These are phyloP conservation scores for Phaeophleospora eucalypticola DNA, from an alignment of 2,329 filamentous ascomycete genomes.

Conservation along the genomic window DNA sequence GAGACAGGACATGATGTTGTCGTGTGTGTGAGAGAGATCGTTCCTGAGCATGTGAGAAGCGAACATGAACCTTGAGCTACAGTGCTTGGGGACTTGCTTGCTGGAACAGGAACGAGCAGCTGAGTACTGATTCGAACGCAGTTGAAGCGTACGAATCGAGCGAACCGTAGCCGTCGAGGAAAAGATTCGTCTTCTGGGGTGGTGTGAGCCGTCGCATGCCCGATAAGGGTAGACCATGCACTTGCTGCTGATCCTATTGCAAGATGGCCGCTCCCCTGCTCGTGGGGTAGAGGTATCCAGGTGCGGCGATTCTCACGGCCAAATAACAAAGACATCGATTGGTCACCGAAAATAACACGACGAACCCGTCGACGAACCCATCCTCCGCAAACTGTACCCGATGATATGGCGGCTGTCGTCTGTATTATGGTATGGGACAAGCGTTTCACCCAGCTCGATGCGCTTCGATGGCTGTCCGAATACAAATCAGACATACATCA, in stretches of 20 bases:
- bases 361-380: neutral
- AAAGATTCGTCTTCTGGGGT: neutral
- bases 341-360: neutral
- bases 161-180: too few species aligned
- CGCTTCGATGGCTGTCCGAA: constrained; percentile 1
- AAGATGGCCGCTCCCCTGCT: neutral
- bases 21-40: too few species aligned
- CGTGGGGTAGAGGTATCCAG: neutral
- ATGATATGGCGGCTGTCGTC: neutral
- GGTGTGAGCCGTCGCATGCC: neutral
- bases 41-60: too few species aligned
- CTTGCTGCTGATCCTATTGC: neutral
- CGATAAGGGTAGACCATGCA: neutral
- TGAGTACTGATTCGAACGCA: too few species aligned
- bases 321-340: neutral
- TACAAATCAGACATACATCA: constrained; percentile 5
- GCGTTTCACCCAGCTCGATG: neutral
- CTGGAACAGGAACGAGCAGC: too few species aligned
- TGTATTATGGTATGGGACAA: neutral
- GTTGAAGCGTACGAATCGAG: too few species aligned
- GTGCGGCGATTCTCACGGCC: neutral
- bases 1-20: neutral
- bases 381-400: neutral
- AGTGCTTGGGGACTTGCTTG: too few species aligned
- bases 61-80: too few species aligned